phyloP scores from a whole-genome alignment of 495 filamentous ascomycete genomes.

The Daldinia childiae region DNA sequence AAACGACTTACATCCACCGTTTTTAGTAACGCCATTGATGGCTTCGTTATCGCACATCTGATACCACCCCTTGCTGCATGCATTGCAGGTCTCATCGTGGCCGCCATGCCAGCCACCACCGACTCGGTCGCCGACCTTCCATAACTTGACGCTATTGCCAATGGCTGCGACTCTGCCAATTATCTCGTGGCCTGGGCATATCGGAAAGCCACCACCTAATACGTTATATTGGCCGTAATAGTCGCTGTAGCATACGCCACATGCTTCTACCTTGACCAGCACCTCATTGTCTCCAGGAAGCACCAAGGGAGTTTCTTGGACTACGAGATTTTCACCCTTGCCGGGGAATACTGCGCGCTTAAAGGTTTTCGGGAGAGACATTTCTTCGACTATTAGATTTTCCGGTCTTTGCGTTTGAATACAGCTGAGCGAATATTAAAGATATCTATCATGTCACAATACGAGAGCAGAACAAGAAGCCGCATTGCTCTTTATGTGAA shows the following conservation, averaged over 20 bases:
- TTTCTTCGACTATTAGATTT: not conserved
- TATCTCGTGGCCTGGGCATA: slow-evolving; percentile 61
- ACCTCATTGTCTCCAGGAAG: not conserved
- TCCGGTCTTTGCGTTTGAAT: not conserved
- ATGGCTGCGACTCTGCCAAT: slow-evolving; percentile 58
- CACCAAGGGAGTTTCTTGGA: not conserved
- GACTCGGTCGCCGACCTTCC: slow-evolving; percentile 7
- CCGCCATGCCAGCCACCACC: slow-evolving; percentile 12
- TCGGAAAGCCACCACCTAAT: not conserved
- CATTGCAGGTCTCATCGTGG: slow-evolving; percentile 8
- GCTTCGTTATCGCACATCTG: slow-evolving; percentile 18
- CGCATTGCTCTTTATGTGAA: not conserved
- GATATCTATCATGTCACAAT: not conserved
- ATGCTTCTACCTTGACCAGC: slow-evolving; percentile 3
- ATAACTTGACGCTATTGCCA: not conserved
- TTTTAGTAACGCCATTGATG: slow-evolving; percentile 6
- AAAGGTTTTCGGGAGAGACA: slow-evolving; percentile 8
- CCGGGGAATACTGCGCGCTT: slow-evolving; percentile 5
- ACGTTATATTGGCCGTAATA: not conserved
- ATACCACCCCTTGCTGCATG: slow-evolving; percentile 9
- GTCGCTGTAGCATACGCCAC: slow-evolving; percentile 6
- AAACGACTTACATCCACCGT: slow-evolving; percentile 4
- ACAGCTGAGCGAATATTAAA: not conserved
- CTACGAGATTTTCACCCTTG: not conserved
- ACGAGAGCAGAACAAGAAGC: not conserved